Conservation (phyloP, 805 yeast species). For the Zygoascus tannicola region DNA sequence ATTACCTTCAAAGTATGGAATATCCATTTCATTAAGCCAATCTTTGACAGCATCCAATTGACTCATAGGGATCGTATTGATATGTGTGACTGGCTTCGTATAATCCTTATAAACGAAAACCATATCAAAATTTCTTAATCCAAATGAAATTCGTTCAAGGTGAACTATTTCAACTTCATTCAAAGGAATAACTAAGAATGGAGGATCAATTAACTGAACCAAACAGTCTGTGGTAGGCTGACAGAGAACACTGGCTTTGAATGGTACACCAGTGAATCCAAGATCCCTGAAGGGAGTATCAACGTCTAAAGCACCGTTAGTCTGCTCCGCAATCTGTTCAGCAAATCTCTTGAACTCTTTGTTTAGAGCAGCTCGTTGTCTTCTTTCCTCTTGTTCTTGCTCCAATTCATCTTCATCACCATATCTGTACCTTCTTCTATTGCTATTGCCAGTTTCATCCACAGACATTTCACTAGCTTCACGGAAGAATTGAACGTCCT, state of each 20-base stretch:
- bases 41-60: slow-evolving; percentile 84
- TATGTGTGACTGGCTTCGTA: slow-evolving; percentile 75
- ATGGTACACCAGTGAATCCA: slow-evolving; percentile 97
- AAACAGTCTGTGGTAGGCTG: slow-evolving; percentile 97
- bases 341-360: slow-evolving; percentile 85
- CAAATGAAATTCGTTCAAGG: slow-evolving; percentile 94
- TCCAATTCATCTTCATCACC: slow-evolving; percentile 98
- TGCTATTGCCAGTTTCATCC: slow-evolving; percentile 90
- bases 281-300: slow-evolving; percentile 93
- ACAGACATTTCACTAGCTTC: slow-evolving; percentile 94
- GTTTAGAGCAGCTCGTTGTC: slow-evolving; percentile 81
- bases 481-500: slow-evolving; percentile 90
- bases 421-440: slow-evolving; percentile 55
- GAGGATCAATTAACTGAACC: slow-evolving; percentile 89
- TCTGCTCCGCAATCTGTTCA: slow-evolving; percentile 82
- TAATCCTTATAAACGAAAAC: slow-evolving; percentile 96
- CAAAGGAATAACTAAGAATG: slow-evolving; percentile 83
- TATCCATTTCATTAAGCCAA: slow-evolving; percentile 97
- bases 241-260: slow-evolving; percentile 85
- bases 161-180: slow-evolving; percentile 92
- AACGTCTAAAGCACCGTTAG: slow-evolving; percentile 73
- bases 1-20: slow-evolving; percentile 89
- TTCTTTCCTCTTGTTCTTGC: slow-evolving; percentile 96
- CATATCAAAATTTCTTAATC: slow-evolving; percentile 89
- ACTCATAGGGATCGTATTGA: slow-evolving; percentile 91